phyloP scores from a whole-genome alignment of 352 stramenopile genomes.

The Globisporangium spinosum region DNA sequence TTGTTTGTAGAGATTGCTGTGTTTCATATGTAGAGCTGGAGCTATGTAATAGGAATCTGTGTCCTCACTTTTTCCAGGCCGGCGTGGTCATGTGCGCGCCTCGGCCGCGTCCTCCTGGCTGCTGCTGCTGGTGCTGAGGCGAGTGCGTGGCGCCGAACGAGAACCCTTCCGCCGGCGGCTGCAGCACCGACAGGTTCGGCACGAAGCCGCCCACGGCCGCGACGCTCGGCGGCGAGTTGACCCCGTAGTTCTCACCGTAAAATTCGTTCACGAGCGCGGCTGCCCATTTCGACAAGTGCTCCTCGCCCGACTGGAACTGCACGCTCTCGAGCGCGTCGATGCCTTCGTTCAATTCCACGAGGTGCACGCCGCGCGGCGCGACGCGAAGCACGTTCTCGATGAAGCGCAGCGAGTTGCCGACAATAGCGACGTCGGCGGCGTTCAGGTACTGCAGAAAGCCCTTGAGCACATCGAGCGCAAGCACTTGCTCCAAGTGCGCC shows the following conservation, averaged over 20 bases:
- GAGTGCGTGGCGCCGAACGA: slow-evolving; percentile 13
- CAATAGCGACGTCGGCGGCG: slow-evolving; percentile 58
- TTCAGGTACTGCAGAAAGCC: slow-evolving; percentile 56
- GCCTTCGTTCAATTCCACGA: slow-evolving; percentile 60
- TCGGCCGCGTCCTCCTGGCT: slow-evolving; percentile 45
- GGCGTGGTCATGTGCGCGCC: slow-evolving; percentile 67
- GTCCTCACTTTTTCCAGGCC: slow-evolving; percentile 59
- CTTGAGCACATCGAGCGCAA: slow-evolving; percentile 54
- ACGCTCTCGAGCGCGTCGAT: slow-evolving; percentile 80
- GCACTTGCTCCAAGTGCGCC: slow-evolving; percentile 41
- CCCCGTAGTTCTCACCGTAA: slow-evolving; percentile 79
- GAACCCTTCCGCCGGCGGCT: slow-evolving; percentile 18
- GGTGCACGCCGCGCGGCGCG: slow-evolving; percentile 44
- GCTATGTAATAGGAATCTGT: background rate
- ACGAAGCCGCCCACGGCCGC: slow-evolving; percentile 23
- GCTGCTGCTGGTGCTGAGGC: background rate
- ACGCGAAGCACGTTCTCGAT: slow-evolving; percentile 75
- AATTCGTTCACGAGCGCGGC: slow-evolving; percentile 78
- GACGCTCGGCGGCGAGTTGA: slow-evolving; percentile 54
- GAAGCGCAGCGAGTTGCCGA: slow-evolving; percentile 73
- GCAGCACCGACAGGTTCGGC: slow-evolving; percentile 22
- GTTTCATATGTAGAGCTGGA: background rate
- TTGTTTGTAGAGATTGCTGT: background rate
- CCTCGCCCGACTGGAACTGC: slow-evolving; percentile 61
- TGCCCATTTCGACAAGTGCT: slow-evolving; percentile 60